Base-by-base conservation (phyloP, 1,284 basidiomycete genomes). In the Sanghuangporus baumii region DNA sequence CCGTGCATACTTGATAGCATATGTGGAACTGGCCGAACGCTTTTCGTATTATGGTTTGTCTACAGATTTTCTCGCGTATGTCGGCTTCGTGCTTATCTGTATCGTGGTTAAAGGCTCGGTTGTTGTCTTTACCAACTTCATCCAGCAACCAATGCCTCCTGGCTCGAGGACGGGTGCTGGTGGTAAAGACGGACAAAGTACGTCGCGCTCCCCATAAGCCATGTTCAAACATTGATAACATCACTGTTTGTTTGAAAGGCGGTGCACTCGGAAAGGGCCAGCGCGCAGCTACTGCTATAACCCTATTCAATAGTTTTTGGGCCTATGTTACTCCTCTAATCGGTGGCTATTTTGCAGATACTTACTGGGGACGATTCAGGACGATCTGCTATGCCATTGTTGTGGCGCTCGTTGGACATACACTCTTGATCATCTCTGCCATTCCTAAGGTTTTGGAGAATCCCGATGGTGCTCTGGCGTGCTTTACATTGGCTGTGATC, bases 361-460 rank as follows among this genome's bases (percentile, higher is more conserved):
- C 87, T 8, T 80, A 84, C 59, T 86, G 81, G 79, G 89, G 89
- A 47, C 83, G 89, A 23, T 92, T 82, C 80, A 89, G 88, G 73
- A 89, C 89, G 1, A 80, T 91, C 66, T 81, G 80, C 66, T 73
- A 82, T 61, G 80, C 83, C 14, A 76, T 88, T 48, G 76, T 38
- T 8, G 72, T 93, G 51, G 79, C 83, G 1, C 73, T 88, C 60
- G 26, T 89, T 38, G 88, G 88, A 0, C 91, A 94, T 72, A 74
- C 90, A 62, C 77, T 94, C 67, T 84, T 94, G 67, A 82, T 93
- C 68, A 74, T 91, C 58, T 83, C 88, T 26, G 82, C 87, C 8
- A 72, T 93, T 26, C 92, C 92, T 0, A 79, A 83, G 2, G 83
- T 93, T 52, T 87, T 93, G 64, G 79, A 82, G 12, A 76, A 86